phyloP scores from a whole-genome alignment of 2,329 filamentous ascomycete species.

The Aspergillus japonicus region DNA sequence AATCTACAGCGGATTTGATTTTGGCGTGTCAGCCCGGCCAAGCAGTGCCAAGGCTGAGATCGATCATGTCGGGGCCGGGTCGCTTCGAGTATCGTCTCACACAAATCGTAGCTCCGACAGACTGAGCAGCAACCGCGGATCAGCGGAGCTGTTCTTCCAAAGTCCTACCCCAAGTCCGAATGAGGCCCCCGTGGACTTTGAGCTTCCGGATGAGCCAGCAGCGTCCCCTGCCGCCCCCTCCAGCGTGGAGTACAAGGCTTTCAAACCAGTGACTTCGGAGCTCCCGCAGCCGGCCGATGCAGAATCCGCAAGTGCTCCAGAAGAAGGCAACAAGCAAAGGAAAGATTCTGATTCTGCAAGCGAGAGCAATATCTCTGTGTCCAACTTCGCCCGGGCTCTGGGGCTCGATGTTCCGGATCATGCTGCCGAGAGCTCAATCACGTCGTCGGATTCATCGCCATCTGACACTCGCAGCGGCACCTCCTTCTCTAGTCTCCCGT shows the following conservation, averaged over 20 bases:
- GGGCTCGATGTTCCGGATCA: constrained; percentile 62
- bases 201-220: constrained; percentile 21
- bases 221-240: constrained; percentile 13
- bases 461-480: constrained; percentile 62
- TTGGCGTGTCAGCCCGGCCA: constrained; percentile 21
- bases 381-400: constrained; percentile 40
- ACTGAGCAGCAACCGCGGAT: constrained; percentile 21
- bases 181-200: constrained; percentile 19
- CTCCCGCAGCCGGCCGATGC: constrained; percentile 23
- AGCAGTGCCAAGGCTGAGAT: constrained; percentile 6
- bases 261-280: constrained; percentile 17
- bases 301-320: constrained; percentile 10
- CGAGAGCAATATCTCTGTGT: constrained; percentile 35
- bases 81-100: constrained; percentile 20
- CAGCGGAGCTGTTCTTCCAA: constrained; percentile 22
- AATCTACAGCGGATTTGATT: constrained; percentile 32
- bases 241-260: constrained; percentile 21
- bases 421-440: constrained; percentile 61
- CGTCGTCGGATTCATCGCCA: constrained; percentile 62
- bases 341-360: constrained; percentile 32
- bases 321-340: constrained; percentile 13
- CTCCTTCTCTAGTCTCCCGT: constrained; percentile 60
- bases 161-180: constrained; percentile 19
- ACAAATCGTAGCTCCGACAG: constrained; percentile 19
- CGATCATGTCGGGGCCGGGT: constrained; percentile 8